These are phyloP conservation scores for Amaranthus palmeri DNA, from an alignment of 148 eudicot species.

Conservation along the genomic window DNA sequence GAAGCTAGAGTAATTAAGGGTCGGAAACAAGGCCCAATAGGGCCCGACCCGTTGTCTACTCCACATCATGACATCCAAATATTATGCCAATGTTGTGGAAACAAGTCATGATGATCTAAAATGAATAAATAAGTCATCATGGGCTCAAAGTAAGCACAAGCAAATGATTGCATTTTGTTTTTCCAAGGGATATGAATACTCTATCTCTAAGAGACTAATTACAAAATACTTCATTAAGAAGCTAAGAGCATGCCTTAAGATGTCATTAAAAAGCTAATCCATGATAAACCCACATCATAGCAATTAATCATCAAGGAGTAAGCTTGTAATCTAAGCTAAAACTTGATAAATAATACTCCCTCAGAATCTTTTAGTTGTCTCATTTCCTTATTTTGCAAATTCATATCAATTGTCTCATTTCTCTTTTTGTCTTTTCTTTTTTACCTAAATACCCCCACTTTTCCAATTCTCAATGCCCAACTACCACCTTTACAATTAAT, in stretches of 20 bases:
- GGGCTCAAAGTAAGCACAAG: not conserved
- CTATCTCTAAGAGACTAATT: not conserved
- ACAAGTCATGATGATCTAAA: not conserved
- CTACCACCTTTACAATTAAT: too few relatives aligned
- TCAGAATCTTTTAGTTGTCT: too few relatives aligned
- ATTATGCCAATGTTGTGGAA: not conserved
- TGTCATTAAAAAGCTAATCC: not conserved
- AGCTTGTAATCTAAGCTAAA: not conserved
- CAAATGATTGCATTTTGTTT: constrained; percentile 6
- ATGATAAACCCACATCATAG: constrained; percentile 7
- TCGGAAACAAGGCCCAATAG: not conserved
- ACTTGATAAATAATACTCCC: not conserved
- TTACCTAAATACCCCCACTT: too few relatives aligned
- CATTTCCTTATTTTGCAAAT: too few relatives aligned
- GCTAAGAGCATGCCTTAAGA: not conserved
- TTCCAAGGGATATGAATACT: not conserved
- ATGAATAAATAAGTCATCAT: constrained; percentile 3
- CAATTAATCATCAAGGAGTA: not conserved
- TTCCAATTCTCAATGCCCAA: too few relatives aligned
- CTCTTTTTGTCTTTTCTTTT: too few relatives aligned
- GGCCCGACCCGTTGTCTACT: not conserved
- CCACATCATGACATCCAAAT: not conserved
- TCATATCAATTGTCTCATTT: too few relatives aligned
- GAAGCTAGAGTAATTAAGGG: not conserved
- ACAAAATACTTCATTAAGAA: not conserved